Evolutionary conservation across 179 eudicot genomes (phyloP), one percentile per base, ranked within the genome.

Genomic region (Silene noctiflora): DNA sequence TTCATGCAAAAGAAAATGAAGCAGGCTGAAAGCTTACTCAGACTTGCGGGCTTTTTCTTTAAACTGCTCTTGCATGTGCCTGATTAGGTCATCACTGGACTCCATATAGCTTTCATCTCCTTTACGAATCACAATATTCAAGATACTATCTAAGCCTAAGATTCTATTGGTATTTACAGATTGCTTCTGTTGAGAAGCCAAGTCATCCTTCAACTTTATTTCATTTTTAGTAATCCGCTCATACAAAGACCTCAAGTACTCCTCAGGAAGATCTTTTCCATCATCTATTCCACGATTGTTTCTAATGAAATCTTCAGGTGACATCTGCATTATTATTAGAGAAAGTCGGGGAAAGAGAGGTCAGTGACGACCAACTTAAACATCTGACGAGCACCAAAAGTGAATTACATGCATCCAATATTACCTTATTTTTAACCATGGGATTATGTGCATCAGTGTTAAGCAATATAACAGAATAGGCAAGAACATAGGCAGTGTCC

Each of bases 391-490:
- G 14, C 59, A 73, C 31, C 59, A 31, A 39, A 67, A 67, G 8
- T 48, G 25, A 73, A 55, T 75, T 53, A 58, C 58, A 22, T 53
- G 35, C 33, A 55, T 25, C 19, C 35, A 7, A 44, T 16, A 22
- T 90, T 90, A 95, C 99, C 99, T 95, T 95, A 81, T 83, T 89
- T 83, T 91, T 95, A 14, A 96, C 97, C 98, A 88, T 96, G 27
- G 99, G 97, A 73, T 93, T 96, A 79, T 96, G 99, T 63, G 99
- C 97, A 87, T 96, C 99, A 67, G 98, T 95, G 79, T 95, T 95
- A 69, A 95, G 94, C 96, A 95, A 17, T 80, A 95, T 93, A 67
- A 93, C 95, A 13, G 99, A 93, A 82, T 95, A 95, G 61, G 99
- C 97, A 77, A 95, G 99, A 51, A 95, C 97, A 83, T 95, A 95